Conservation (phyloP, 371 early-diverging fungal genomes). For the Mortierella polycephala region DNA sequence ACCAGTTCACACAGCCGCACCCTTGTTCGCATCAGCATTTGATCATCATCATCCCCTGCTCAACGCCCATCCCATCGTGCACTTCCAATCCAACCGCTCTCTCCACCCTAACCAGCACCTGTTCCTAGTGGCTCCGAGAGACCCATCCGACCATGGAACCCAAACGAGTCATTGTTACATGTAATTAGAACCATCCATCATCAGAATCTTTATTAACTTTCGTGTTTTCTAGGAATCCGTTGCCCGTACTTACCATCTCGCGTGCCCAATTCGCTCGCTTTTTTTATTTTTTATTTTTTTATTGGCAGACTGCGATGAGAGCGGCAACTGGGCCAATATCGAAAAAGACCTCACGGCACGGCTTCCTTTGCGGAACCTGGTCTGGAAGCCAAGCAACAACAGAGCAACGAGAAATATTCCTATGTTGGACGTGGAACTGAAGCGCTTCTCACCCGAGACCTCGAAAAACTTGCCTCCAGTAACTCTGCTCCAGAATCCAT, state of each 20-base stretch:
- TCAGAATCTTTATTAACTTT: slow-evolving; percentile 5
- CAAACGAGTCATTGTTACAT: slow-evolving; percentile 50
- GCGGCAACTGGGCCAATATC: slow-evolving; percentile 80
- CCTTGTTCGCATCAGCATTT: not conserved
- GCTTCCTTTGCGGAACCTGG: slow-evolving; percentile 85
- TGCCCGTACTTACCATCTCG: not conserved
- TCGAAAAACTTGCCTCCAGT: slow-evolving; percentile 68
- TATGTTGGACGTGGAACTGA: slow-evolving; percentile 76
- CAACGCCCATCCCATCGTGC: not conserved
- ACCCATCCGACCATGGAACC: slow-evolving; percentile 25
- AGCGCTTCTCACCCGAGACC: slow-evolving; percentile 68
- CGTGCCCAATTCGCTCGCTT: not conserved
- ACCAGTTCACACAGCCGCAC: not conserved
- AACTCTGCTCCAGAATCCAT: slow-evolving; percentile 70
- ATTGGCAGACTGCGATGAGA: slow-evolving; percentile 76
- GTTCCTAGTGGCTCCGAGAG: too few relatives aligned
- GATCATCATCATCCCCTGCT: not conserved
- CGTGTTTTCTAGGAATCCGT: not conserved
- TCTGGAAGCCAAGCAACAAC: slow-evolving; percentile 84
- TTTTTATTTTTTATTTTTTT: not conserved
- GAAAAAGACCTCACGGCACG: slow-evolving; percentile 74
- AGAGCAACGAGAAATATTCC: slow-evolving; percentile 69
- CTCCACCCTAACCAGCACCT: too few relatives aligned
- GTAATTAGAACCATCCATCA: slow-evolving; percentile 14
- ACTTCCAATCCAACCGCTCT: not conserved